Conservation (phyloP, 345 rosid genomes). For the Physaria fendleri region DNA sequence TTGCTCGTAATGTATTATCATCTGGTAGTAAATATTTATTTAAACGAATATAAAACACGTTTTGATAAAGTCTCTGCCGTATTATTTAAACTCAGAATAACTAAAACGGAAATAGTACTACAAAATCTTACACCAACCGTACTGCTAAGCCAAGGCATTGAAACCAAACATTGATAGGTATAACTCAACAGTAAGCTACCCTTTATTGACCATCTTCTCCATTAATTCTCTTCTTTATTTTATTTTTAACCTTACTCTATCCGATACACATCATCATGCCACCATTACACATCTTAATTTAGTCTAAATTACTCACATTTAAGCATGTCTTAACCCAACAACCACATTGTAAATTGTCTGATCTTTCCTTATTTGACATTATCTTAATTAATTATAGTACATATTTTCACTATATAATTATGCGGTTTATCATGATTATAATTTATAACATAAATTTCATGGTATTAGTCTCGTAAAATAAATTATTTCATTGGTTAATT, state of each 20-base stretch:
- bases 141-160: conserved; percentile 23
- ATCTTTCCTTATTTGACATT: background rate
- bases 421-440: too few species aligned
- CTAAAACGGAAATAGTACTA: conserved; percentile 23
- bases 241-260: conserved; percentile 12
- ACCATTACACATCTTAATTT: background rate
- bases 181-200: conserved; percentile 36
- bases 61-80: too few species aligned
- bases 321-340: background rate
- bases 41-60: too few species aligned
- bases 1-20: too few species aligned
- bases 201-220: conserved; percentile 6
- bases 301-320: background rate
- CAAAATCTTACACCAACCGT: conserved; percentile 33
- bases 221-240: conserved; percentile 18
- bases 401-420: too few species aligned
- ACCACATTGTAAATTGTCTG: too few species aligned
- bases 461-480: too few species aligned
- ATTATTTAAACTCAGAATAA: too few species aligned
- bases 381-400: too few species aligned
- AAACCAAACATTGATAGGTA: conserved; percentile 45
- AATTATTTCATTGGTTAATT: too few species aligned
- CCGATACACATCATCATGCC: conserved; percentile 11
- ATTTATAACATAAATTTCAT: too few species aligned
- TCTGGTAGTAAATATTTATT: too few species aligned